A percentile compares a stretch with the other conserved stretches of the same genome.
phyloP scores from a whole-genome alignment of 345 rosid species.

The Gossypium mustelinum region DNA sequence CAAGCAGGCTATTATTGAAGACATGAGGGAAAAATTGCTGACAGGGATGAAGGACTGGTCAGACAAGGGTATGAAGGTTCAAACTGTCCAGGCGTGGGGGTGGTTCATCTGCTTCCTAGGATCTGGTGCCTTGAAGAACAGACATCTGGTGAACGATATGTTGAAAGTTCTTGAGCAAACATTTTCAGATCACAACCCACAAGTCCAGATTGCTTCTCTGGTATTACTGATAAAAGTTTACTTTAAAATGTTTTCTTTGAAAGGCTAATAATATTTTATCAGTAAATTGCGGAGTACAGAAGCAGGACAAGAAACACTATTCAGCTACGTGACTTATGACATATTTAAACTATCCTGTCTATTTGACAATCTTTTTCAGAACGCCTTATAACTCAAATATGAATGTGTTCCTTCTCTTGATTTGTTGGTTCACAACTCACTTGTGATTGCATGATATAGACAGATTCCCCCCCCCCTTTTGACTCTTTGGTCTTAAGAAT shows the following conservation, averaged over 20 bases:
- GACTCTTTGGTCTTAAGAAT: too few species aligned
- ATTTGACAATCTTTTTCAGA: not conserved
- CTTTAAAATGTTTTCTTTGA: not conserved
- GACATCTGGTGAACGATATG: slow-evolving; percentile 46
- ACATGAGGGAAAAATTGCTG: slow-evolving; percentile 38
- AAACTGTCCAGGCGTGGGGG: slow-evolving; percentile 54
- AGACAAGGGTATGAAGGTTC: slow-evolving; percentile 44
- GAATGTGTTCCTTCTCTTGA: not conserved
- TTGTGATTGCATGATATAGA: not conserved
- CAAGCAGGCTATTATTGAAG: slow-evolving; percentile 35
- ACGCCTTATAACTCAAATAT: not conserved
- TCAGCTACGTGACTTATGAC: not conserved
- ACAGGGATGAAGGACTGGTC: slow-evolving; percentile 38
- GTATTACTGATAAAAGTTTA: slow-evolving; percentile 24
- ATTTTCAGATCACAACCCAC: slow-evolving; percentile 44
- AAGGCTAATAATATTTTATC: not conserved
- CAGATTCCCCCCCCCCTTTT: not conserved
- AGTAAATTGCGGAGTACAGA: not conserved
- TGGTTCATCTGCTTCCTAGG: slow-evolving; percentile 53
- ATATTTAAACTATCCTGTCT: not conserved
- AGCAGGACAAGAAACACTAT: not conserved
- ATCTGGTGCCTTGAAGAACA: slow-evolving; percentile 32
- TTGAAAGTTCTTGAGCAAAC: slow-evolving; percentile 50
- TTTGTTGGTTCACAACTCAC: not conserved
- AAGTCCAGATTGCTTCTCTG: slow-evolving; percentile 59